These are phyloP conservation scores for Saccharata proteae DNA, from an alignment of 2,329 filamentous ascomycete genomes.

Conservation along the genomic window DNA sequence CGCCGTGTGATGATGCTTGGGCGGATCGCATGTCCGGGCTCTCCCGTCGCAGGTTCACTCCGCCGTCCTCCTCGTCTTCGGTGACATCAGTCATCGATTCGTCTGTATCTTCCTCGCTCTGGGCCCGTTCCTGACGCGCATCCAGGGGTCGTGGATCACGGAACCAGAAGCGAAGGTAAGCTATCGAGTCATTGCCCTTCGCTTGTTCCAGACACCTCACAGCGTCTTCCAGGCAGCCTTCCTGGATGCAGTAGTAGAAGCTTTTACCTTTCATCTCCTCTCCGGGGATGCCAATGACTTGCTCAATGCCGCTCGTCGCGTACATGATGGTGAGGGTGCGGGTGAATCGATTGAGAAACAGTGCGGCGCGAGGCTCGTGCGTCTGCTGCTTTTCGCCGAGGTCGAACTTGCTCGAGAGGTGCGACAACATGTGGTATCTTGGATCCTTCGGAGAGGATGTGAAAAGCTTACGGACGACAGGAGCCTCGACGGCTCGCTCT, in stretches of 20 bases:
- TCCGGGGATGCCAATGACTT: slow-evolving; percentile 63
- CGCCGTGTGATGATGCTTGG: no score
- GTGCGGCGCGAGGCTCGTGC: slow-evolving; percentile 68
- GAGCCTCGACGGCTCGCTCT: slow-evolving; percentile 69
- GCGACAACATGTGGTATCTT: slow-evolving; percentile 80
- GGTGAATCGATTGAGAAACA: slow-evolving; percentile 80
- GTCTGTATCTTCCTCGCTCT: slow-evolving; percentile 35
- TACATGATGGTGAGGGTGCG: slow-evolving; percentile 77
- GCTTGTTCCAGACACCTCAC: slow-evolving; percentile 71
- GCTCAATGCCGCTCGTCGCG: slow-evolving; percentile 61
- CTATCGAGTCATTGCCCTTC: slow-evolving; percentile 83
- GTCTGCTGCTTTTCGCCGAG: slow-evolving; percentile 42
- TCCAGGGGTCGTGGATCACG: slow-evolving; percentile 48
- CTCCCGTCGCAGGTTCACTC: slow-evolving; percentile 12
- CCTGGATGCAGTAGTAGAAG: slow-evolving; percentile 78
- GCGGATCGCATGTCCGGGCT: slow-evolving; percentile 1
- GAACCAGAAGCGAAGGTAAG: slow-evolving; percentile 78
- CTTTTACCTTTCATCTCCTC: slow-evolving; percentile 61
- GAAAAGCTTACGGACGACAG: slow-evolving; percentile 66
- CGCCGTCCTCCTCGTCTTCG: slow-evolving; percentile 36
- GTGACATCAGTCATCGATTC: slow-evolving; percentile 36
- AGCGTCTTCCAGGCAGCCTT: slow-evolving; percentile 64
- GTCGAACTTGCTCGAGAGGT: slow-evolving; percentile 68
- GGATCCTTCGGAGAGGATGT: slow-evolving; percentile 71
- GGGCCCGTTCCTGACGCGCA: slow-evolving; percentile 24